Percentiles rank a stretch among this genome's conserved stretches.
These are phyloP conservation scores for Aspergillus sp. DNA, from an alignment of 2,329 filamentous ascomycete genomes.

Conservation along the genomic window DNA sequence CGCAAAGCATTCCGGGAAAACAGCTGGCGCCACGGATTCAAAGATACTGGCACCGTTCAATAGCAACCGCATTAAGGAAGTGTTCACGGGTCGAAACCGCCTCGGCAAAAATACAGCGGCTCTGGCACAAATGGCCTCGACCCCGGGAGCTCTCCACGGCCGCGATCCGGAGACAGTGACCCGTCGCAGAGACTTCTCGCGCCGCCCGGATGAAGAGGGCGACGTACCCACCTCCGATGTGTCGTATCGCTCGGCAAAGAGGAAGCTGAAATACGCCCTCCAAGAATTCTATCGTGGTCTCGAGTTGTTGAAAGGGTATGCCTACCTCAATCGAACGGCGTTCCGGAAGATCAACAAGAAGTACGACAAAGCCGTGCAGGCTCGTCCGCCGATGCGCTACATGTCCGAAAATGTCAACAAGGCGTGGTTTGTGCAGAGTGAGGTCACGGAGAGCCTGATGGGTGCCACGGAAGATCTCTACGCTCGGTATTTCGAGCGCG, in stretches of 20 bases:
- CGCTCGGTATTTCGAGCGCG: constrained; percentile 85
- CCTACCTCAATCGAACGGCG: constrained; percentile 79
- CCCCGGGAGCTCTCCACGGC: constrained; percentile 18
- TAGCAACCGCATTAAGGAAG: constrained; percentile 28
- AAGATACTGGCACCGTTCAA: constrained; percentile 17
- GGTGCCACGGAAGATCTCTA: constrained; percentile 82
- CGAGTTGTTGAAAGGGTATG: constrained; percentile 86
- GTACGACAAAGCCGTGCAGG: constrained; percentile 83
- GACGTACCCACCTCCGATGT: constrained; percentile 49
- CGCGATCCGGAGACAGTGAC: constrained; percentile 20
- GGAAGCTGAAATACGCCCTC: constrained; percentile 81
- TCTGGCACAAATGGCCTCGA: constrained; percentile 38
- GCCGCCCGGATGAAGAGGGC: constrained; percentile 23
- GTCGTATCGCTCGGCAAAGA: constrained; percentile 77
- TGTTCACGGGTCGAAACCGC: constrained; percentile 38
- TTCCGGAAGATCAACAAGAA: constrained; percentile 99
- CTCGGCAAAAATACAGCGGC: constrained; percentile 51
- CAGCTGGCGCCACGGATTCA: constrained; percentile 14
- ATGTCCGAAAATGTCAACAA: constrained; percentile 88
- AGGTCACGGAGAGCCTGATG: constrained; percentile 72
- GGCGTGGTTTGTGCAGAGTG: constrained; percentile 84
- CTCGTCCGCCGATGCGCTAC: constrained; percentile 68
- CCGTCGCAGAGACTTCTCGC: constrained; percentile 43
- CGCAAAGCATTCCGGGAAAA: constrained; percentile 12
- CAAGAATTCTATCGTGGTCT: constrained; percentile 90